Evolutionary conservation across 2,329 filamentous ascomycete genomes (phyloP).

Genomic region (Aspergillus calidoustus): DNA sequence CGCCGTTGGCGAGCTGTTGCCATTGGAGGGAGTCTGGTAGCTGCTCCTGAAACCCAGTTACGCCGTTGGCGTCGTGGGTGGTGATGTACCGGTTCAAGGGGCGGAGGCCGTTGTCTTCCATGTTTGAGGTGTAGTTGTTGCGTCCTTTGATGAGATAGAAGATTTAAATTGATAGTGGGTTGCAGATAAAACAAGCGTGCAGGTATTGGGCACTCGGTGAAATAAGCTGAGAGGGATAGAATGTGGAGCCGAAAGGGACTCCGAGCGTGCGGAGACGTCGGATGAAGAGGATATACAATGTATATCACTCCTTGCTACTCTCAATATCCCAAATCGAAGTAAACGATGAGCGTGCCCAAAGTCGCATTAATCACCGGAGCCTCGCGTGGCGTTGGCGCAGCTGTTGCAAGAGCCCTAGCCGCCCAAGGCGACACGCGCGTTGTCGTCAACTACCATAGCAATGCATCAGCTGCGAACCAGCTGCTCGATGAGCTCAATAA

Average conservation of each 20-base stretch:
- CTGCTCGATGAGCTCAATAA: neutral
- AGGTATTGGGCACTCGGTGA: too few species aligned
- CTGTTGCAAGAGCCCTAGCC: conserved; percentile 41
- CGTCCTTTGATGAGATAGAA: too few species aligned
- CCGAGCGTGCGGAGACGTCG: too few species aligned
- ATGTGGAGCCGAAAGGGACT: too few species aligned
- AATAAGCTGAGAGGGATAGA: too few species aligned
- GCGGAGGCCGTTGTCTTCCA: neutral
- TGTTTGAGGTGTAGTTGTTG: neutral
- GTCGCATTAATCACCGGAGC: conserved; percentile 44
- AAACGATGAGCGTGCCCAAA: conserved; percentile 23
- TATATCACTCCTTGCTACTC: too few species aligned
- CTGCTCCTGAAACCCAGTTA: neutral
- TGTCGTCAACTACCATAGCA: conserved; percentile 52
- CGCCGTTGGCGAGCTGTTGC: conserved; percentile 1
- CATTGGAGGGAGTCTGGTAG: neutral
- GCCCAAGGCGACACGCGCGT: conserved; percentile 36
- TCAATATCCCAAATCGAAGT: too few species aligned
- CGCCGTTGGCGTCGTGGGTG: neutral
- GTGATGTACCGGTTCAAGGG: neutral
- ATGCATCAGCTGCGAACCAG: conserved; percentile 42
- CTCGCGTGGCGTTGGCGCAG: conserved; percentile 41
- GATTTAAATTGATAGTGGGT: too few species aligned
- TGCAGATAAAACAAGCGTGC: too few species aligned
- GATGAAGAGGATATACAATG: too few species aligned